Evolutionary conservation across 2,329 filamentous ascomycete genomes (phyloP).

Genomic region (Cercospora zeina): DNA sequence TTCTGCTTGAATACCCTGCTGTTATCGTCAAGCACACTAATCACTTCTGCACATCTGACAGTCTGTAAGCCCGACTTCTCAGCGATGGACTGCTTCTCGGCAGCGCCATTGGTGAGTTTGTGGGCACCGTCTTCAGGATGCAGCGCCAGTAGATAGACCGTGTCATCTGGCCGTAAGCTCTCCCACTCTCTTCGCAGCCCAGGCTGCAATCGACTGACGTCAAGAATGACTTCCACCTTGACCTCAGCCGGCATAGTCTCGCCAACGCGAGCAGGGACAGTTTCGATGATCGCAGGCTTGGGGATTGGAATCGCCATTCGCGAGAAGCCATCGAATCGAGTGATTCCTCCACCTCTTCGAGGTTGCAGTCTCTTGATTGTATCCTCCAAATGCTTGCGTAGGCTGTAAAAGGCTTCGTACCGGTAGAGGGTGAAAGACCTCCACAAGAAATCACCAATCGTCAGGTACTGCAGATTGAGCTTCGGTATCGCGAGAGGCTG

Average conservation of each 20-base stretch:
- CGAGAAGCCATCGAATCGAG: slow-evolving; percentile 77
- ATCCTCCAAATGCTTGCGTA: slow-evolving; percentile 85
- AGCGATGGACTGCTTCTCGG: slow-evolving; percentile 54
- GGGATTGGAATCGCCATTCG: slow-evolving; percentile 87
- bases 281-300: slow-evolving; percentile 83
- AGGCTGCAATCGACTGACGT: slow-evolving; percentile 76
- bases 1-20: slow-evolving; percentile 68
- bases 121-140: slow-evolving; percentile 59
- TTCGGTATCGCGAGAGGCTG: slow-evolving; percentile 88
- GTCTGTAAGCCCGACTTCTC: slow-evolving; percentile 64
- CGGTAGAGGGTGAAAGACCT: slow-evolving; percentile 85
- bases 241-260: slow-evolving; percentile 63
- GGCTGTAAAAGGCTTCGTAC: slow-evolving; percentile 88
- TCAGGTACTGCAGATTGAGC: slow-evolving; percentile 91
- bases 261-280: slow-evolving; percentile 78
- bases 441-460: slow-evolving; percentile 95
- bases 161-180: slow-evolving; percentile 78
- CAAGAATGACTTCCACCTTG: slow-evolving; percentile 50
- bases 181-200: slow-evolving; percentile 86
- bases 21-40: slow-evolving; percentile 83
- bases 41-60: slow-evolving; percentile 79
- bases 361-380: slow-evolving; percentile 77
- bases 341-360: slow-evolving; percentile 61
- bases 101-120: slow-evolving; percentile 55
- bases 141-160: slow-evolving; percentile 81